Conservation (phyloP, 2,329 filamentous ascomycete genomes). For the Diplodia mutila region DNA sequence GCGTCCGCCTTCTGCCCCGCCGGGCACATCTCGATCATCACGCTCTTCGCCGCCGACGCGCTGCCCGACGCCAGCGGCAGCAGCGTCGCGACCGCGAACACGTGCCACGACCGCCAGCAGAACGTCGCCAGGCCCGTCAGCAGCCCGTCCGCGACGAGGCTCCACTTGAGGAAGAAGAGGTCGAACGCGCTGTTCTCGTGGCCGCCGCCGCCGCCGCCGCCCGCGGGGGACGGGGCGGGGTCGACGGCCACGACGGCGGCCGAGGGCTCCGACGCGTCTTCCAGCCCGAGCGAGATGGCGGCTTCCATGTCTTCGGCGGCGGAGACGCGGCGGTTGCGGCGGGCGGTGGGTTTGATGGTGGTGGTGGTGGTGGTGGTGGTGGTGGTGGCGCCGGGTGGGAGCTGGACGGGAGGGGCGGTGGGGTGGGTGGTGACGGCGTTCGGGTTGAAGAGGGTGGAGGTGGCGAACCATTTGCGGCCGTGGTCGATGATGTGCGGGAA, state of each 20-base stretch:
- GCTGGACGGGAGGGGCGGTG: slow-evolving; percentile 27
- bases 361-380: slow-evolving; percentile 22
- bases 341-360: slow-evolving; percentile 2
- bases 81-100: slow-evolving; percentile 67
- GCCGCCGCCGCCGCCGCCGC: no score
- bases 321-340: slow-evolving; percentile 33
- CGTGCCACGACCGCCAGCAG: slow-evolving; percentile 67
- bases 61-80: slow-evolving; percentile 72
- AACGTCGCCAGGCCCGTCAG: slow-evolving; percentile 67
- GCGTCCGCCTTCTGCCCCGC: slow-evolving; percentile 66
- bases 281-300: slow-evolving; percentile 54
- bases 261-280: slow-evolving; percentile 51
- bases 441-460: slow-evolving; percentile 49
- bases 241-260: slow-evolving; percentile 37
- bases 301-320: slow-evolving; percentile 39
- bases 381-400: slow-evolving; percentile 23
- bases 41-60: slow-evolving; percentile 70
- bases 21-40: slow-evolving; percentile 72
- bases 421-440: slow-evolving; percentile 3
- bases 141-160: slow-evolving; percentile 65
- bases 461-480: slow-evolving; percentile 48
- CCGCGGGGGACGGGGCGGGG: no score
- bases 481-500: slow-evolving; percentile 50
- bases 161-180: slow-evolving; percentile 68
- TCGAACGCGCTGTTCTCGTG: slow-evolving; percentile 66